Evolutionary conservation across 140 eudicot species (phyloP).

Genomic region (Ambrosia hybrid): DNA sequence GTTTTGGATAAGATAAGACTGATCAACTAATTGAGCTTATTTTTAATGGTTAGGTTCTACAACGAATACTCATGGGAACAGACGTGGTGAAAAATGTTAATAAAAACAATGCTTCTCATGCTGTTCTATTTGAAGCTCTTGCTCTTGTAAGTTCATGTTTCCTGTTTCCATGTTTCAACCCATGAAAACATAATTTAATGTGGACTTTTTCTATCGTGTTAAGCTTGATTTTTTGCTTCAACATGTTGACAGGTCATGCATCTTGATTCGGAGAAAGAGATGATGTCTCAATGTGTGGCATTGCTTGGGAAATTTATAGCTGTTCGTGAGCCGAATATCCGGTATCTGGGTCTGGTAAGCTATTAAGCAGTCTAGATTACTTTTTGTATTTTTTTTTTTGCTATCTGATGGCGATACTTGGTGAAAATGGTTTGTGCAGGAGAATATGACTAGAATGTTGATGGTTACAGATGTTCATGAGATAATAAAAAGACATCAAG

Average conservation of each 20-base stretch:
- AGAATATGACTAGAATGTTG: constrained; percentile 73
- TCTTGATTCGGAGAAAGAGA: constrained; percentile 97
- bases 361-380: background rate
- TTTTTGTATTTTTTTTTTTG: constrained; percentile 10
- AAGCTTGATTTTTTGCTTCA: constrained; percentile 17
- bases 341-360: constrained; percentile 97
- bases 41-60: too few species aligned
- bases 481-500: constrained; percentile 93
- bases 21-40: background rate
- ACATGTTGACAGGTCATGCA: constrained; percentile 82
- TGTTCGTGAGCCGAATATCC: constrained; percentile 97
- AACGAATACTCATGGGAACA: too few species aligned
- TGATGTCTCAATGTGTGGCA: constrained; percentile 99
- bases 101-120: too few species aligned
- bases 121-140: constrained; percentile 47
- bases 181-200: background rate
- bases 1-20: constrained; percentile 17
- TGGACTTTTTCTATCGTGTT: constrained; percentile 10
- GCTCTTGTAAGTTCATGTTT: constrained; percentile 73
- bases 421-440: constrained; percentile 60
- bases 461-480: constrained; percentile 68
- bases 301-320: constrained; percentile 96
- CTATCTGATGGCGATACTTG: constrained; percentile 28
- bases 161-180: background rate
- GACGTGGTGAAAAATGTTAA: too few species aligned